These are phyloP conservation scores for Arthrinium phaeospermum DNA, from an alignment of 2,329 filamentous ascomycete genomes.

Conservation along the genomic window DNA sequence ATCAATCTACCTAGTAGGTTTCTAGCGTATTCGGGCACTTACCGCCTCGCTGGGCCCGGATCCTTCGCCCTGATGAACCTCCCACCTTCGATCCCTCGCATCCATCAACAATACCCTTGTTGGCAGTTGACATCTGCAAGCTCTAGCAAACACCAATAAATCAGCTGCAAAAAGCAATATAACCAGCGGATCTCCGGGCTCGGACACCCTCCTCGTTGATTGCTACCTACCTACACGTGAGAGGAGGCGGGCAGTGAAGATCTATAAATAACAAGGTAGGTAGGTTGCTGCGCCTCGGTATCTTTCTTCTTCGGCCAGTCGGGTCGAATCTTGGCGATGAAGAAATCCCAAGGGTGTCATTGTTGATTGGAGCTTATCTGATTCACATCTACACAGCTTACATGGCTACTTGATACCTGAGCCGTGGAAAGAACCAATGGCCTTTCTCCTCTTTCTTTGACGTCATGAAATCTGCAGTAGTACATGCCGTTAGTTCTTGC, in stretches of 20 bases:
- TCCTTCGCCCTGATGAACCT: not conserved
- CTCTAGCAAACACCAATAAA: not conserved
- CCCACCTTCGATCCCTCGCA: not conserved
- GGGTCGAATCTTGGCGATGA: not conserved
- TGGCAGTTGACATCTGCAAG: not conserved
- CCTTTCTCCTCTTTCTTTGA: not conserved
- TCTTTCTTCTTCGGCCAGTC: not conserved
- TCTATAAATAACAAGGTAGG: not conserved
- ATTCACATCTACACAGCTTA: not conserved
- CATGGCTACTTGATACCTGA: not conserved
- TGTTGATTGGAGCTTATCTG: not conserved
- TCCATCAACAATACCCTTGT: not conserved
- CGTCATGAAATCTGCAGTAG: not conserved
- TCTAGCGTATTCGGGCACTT: not conserved
- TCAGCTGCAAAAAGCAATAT: not conserved
- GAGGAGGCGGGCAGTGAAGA: not conserved
- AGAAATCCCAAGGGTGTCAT: not conserved
- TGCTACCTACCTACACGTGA: not conserved
- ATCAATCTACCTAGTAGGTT: not conserved
- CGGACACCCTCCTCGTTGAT: not conserved
- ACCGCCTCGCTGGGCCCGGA: not conserved
- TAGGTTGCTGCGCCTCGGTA: not conserved
- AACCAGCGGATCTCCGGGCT: slow-evolving; percentile 2
- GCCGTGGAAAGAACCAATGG: not conserved
- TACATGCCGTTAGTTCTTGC: not conserved